Base-by-base conservation (phyloP, 805 yeast genomes). In the Scheffersomyces coipomensis region DNA sequence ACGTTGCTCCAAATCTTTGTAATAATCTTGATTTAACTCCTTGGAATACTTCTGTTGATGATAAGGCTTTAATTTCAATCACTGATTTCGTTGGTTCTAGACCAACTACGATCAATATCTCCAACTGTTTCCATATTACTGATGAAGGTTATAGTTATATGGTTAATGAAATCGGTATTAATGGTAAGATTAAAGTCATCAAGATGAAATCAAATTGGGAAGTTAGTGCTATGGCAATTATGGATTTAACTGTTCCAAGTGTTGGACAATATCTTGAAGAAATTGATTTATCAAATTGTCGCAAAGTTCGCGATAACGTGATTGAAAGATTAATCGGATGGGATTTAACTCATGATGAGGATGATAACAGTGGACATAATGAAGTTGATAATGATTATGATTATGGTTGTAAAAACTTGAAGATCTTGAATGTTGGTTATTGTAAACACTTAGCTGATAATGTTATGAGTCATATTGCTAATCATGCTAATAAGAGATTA, bases 151-250 rank as follows among this genome's bases (percentile, higher is more conserved):
- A 85, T 56, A 74, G 81, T 33, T 80, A 79, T 51, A 66, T 85
- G 68, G 79, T 85, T 16, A 83, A 79, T 49, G 86, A 83, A 48
- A 72, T 83, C 39, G 89, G 89, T 2, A 79, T 82, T 48, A 55
- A 78, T 29, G 88, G 88, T 3, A 68, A 71, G 23, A 73, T 85
- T 33, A 66, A 68, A 38, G 60, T 62, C 8, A 62, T 85, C 35
- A 73, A 70, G 43, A 82, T 85, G 88, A 71, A 68, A 44, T 78
- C 85, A 12, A 82, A 78, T 34, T 85, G 91, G 91, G 87, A 83
- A 48, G 79, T 85, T 7, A 76, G 83, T 43, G 87, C 88, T 2
- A 81, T 83, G 87, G 85, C 90, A 2, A 82, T 85, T 22, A 83
- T 85, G 88, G 91, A 85, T 55, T 59, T 85, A 30, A 75, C 88